Base-by-base conservation (phyloP, 495 filamentous ascomycete species). In the Xylaria cubensis region DNA sequence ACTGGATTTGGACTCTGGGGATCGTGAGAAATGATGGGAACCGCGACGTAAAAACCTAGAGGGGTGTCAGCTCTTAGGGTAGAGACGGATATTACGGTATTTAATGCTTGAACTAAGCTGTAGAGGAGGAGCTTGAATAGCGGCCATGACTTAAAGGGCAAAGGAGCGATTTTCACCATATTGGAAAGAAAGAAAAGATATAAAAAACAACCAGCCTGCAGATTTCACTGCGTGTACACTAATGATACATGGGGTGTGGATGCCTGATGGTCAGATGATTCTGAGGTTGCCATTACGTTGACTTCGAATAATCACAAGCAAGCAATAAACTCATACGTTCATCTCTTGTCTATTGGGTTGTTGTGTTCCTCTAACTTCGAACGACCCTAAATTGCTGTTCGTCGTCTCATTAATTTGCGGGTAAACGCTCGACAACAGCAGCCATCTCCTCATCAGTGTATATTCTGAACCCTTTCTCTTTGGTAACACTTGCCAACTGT, bases 401-500 rank as follows among this genome's bases (percentile, higher is more conserved):
- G 32, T 72, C 26, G 26, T 17, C 24, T 51, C 51, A 13, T 58
- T 80, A 89, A 78, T 89, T 89, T 21, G 86, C 85, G 21, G 87
- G 87, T 78, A 89, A 83, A 74, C 94, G 90, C 73, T 90, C 90
- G 66, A 99, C 96, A 74, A 97, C 94, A 70, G 88, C 84, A 65
- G 91, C 92, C 96, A 99, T 99, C 83, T 98, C 95, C 79, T 93
- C 94, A 76, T 99, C 96, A 69, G 90, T 92, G 86, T 99, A 98
- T 87, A 99, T 98, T 81, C 92, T 91, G 87, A 99, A 98, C 21
- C 97, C 96, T 80, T 93, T 94, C 70, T 97, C 95, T 87, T 95
- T 97, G 71, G 96, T 99, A 67, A 98, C 97, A 78, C 94, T 98
- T 56, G 96, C 96, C 74, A 99, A 83, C 87, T 98, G 96, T 75